Conservation (phyloP, 2,329 filamentous ascomycete genomes). For the Coniochaeta sp. region DNA sequence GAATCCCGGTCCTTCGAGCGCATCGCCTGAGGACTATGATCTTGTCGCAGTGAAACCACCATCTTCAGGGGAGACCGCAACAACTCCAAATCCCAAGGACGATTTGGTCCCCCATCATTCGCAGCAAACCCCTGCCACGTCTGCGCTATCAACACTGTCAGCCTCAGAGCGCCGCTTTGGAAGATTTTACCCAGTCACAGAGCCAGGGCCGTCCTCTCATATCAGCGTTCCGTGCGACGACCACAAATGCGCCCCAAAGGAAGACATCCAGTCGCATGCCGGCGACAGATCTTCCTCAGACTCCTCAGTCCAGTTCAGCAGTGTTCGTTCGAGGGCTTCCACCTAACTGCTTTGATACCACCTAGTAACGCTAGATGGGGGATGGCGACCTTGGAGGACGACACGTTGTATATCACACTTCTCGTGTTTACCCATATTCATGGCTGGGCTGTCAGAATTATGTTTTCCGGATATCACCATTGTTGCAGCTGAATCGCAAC, state of each 20-base stretch:
- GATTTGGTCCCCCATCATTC: not conserved
- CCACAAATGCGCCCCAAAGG: not conserved
- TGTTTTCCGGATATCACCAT: too few species aligned
- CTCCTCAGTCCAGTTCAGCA: too few species aligned
- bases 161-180: not conserved
- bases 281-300: not conserved
- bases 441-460: too few species aligned
- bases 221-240: not conserved
- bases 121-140: not conserved
- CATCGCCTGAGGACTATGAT: not conserved
- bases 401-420: too few species aligned
- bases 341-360: too few species aligned
- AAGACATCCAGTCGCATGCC: not conserved
- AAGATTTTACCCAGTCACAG: not conserved
- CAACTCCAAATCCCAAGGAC: not conserved
- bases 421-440: too few species aligned
- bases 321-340: too few species aligned
- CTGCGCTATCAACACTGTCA: not conserved
- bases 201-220: not conserved
- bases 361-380: too few species aligned
- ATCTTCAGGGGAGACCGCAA: not conserved
- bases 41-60: not conserved
- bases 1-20: not conserved
- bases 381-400: too few species aligned
- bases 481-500: too few species aligned